These are phyloP conservation scores for Leersia perrieri DNA, from an alignment of 176 grass and related monocot species.

Conservation along the genomic window DNA sequence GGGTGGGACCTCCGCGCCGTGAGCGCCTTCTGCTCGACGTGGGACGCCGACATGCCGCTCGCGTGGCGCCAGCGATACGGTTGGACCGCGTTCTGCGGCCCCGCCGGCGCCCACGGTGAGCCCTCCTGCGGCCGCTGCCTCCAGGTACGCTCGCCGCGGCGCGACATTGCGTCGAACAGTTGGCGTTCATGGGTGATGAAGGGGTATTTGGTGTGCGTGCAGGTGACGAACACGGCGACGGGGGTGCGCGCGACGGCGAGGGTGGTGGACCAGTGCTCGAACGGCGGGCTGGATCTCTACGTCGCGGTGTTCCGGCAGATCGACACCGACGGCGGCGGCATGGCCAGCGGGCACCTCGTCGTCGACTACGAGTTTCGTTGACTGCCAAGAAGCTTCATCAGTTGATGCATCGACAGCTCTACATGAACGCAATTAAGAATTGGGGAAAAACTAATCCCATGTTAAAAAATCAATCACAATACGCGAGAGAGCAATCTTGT, in stretches of 20 bases:
- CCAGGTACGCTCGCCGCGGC: too few species aligned
- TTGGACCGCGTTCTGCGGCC: constrained; percentile 72
- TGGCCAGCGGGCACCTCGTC: constrained; percentile 32
- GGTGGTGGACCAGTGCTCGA: constrained; percentile 55
- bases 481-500: too few species aligned
- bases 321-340: constrained; percentile 43
- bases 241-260: constrained; percentile 27
- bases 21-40: constrained; percentile 61
- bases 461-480: too few species aligned
- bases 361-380: constrained; percentile 47
- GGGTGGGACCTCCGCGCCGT: constrained; percentile 55
- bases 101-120: constrained; percentile 45
- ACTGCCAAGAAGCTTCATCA: neutral
- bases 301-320: constrained; percentile 47
- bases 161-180: neutral
- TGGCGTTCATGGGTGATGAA: neutral
- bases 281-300: constrained; percentile 57
- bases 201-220: neutral
- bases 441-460: neutral
- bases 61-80: constrained; percentile 55
- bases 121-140: constrained; percentile 61
- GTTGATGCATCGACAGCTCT: neutral
- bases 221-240: constrained; percentile 58
- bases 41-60: constrained; percentile 57
- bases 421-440: neutral